These are phyloP conservation scores for Craterostigma plantagineum DNA, from an alignment of 257 asterid genomes.

Conservation along the genomic window DNA sequence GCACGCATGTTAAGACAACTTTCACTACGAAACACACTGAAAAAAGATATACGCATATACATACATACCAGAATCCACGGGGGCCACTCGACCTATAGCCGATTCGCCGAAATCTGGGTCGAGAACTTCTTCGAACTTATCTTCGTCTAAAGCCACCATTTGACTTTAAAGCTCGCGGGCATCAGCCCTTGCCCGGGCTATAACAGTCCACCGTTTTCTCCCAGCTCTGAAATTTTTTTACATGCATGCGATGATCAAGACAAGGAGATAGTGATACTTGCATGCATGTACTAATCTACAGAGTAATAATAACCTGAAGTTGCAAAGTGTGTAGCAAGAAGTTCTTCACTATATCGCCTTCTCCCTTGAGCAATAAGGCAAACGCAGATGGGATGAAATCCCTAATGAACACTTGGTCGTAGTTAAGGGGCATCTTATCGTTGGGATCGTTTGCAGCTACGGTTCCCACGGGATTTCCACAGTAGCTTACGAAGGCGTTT, in stretches of 20 bases:
- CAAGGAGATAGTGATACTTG: no score
- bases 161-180: slow-evolving; percentile 98
- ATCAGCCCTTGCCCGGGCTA: slow-evolving; percentile 98
- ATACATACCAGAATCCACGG: slow-evolving; percentile 82
- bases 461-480: slow-evolving; percentile 81
- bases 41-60: no score
- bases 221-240: slow-evolving; percentile 73
- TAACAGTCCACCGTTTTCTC: slow-evolving; percentile 98
- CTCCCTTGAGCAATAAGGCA: slow-evolving; percentile 89
- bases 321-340: slow-evolving; percentile 88
- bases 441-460: slow-evolving; percentile 81
- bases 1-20: no score
- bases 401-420: slow-evolving; percentile 88
- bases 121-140: slow-evolving; percentile 69
- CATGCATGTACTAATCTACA: neutral
- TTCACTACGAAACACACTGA: no score
- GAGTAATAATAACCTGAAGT: slow-evolving; percentile 42
- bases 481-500: slow-evolving; percentile 54
- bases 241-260: slow-evolving; percentile 3
- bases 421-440: slow-evolving; percentile 63
- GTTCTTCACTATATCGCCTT: slow-evolving; percentile 66
- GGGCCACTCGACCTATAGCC: slow-evolving; percentile 95
- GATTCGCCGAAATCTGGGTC: slow-evolving; percentile 99
- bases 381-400: slow-evolving; percentile 86
- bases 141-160: slow-evolving; percentile 64